Base-by-base conservation (phyloP, 768 basidiomycete species). In the Rubroboletus pulcherrimus region DNA sequence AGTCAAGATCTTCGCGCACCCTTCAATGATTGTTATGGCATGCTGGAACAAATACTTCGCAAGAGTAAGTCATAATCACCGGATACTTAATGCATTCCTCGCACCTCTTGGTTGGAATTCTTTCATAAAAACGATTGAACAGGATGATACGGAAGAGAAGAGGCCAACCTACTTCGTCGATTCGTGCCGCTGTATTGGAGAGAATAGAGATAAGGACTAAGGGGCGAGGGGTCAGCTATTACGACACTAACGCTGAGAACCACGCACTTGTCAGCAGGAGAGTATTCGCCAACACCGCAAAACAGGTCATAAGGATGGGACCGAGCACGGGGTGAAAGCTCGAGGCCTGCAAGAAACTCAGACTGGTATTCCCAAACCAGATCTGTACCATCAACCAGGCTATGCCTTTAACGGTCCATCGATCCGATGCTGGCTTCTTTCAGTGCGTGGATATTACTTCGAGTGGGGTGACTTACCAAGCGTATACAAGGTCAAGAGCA, bases 371-470 rank as follows among this genome's bases (percentile, higher is more conserved):
- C 0, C 90, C 89, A 57, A 92, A 91, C 89, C 91, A 92, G 31
- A 93, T 90, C 55, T 91, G 86, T 3, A 89, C 79, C 85, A 93
- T 86, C 10, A 93, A 71, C 91, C 91, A 93, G 0, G 86, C 81
- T 48, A 91, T 91, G 12, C 77, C 71, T 58, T 77, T 81, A 24
- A 69, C 39, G 49, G 51, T 51, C 71, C 71, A 70, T 34, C 31
- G 56, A 37, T 56, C 60, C 43, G 69, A 66, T 45, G 62, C 72
- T 73, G 77, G 49, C 29, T 45, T 37, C 41, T 14, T 47, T 67
- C 19, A 63, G 64, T 63, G 54, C 62, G 10, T 67, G 74, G 72
- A n/a, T 15, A 45, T 31, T 10, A 19, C 10, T 30, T 47, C 19
- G 37, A 30, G 5, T 19, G 37, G 43, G 11, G 6, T 24, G 30